These are phyloP conservation scores for Prunella vulgaris DNA, from an alignment of 257 asterid species.

Conservation along the genomic window DNA sequence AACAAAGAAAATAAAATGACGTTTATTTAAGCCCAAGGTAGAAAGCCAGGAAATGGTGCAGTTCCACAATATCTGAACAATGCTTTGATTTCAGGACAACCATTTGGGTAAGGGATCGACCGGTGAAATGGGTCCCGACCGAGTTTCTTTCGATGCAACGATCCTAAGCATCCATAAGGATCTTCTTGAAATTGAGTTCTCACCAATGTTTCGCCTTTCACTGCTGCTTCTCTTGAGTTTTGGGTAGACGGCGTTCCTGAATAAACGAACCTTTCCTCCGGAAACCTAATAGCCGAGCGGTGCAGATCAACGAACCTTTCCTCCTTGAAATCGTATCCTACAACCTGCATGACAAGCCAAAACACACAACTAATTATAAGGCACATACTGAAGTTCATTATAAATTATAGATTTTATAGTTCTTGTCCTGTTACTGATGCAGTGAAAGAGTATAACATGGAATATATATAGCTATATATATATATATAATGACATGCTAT, in stretches of 20 bases:
- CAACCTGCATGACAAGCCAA: constrained; percentile 45
- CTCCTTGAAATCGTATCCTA: constrained; percentile 92
- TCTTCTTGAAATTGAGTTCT: constrained; percentile 76
- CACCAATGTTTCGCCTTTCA: constrained; percentile 79
- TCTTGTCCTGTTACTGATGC: neutral
- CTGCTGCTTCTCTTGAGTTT: constrained; percentile 73
- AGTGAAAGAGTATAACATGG: neutral
- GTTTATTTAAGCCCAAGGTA: constrained; percentile 62
- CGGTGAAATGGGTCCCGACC: constrained; percentile 92
- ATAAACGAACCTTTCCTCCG: constrained; percentile 61
- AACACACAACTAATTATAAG: neutral
- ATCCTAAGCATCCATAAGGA: constrained; percentile 80
- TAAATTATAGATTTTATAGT: neutral
- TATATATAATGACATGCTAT: neutral
- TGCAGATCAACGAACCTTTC: constrained; percentile 81
- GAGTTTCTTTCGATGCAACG: constrained; percentile 63
- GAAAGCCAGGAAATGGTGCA: constrained; percentile 57
- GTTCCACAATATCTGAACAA: constrained; percentile 77
- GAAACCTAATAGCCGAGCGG: constrained; percentile 68
- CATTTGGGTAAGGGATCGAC: constrained; percentile 86
- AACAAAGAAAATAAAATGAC: neutral
- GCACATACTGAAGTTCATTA: no score
- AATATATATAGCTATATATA: neutral
- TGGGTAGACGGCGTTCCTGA: constrained; percentile 79
- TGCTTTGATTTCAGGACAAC: constrained; percentile 85